Percentiles rank a stretch among this genome's conserved stretches.
Conservation (phyloP, 2,329 filamentous ascomycete species). For the Neonectria punicea region DNA sequence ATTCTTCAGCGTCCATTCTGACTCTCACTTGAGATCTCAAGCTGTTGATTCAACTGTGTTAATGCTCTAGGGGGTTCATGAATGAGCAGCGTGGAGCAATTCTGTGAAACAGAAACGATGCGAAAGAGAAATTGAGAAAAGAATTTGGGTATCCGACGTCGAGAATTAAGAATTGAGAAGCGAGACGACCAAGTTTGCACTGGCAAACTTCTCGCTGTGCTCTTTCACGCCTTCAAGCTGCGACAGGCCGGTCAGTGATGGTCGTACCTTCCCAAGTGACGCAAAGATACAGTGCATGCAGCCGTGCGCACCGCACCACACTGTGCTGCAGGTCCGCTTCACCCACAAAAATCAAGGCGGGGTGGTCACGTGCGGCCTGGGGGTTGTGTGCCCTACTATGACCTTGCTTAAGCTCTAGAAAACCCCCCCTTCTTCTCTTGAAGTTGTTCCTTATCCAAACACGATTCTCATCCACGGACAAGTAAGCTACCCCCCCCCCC, state of each 20-base stretch:
- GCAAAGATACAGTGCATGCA: not conserved
- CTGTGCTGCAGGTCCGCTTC: not conserved
- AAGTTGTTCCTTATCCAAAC: slow-evolving; percentile 55
- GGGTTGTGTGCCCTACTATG: slow-evolving; percentile 52
- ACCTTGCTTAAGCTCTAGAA: slow-evolving; percentile 45
- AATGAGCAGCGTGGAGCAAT: slow-evolving; percentile 16
- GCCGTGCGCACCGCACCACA: not conserved
- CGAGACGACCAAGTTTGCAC: not conserved
- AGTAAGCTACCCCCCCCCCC: slow-evolving; percentile 42
- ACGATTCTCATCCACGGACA: slow-evolving; percentile 59
- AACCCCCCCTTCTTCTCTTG: slow-evolving; percentile 44
- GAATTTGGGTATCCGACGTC: not conserved
- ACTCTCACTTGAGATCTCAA: slow-evolving; percentile 8
- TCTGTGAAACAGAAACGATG: not conserved
- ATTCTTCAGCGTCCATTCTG: slow-evolving; percentile 34
- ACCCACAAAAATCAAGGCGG: slow-evolving; percentile 1
- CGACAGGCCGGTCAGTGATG: not conserved
- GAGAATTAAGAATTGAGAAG: not conserved
- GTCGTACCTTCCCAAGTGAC: slow-evolving; percentile 3
- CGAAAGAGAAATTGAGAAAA: not conserved
- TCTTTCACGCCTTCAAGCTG: not conserved
- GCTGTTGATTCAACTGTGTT: slow-evolving; percentile 25
- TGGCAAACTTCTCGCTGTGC: not conserved
- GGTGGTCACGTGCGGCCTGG: slow-evolving; percentile 46
- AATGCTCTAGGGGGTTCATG: slow-evolving; percentile 30